phyloP scores from a whole-genome alignment of 1,139 yeast genomes.

The Candida pseudoviswanathii region DNA sequence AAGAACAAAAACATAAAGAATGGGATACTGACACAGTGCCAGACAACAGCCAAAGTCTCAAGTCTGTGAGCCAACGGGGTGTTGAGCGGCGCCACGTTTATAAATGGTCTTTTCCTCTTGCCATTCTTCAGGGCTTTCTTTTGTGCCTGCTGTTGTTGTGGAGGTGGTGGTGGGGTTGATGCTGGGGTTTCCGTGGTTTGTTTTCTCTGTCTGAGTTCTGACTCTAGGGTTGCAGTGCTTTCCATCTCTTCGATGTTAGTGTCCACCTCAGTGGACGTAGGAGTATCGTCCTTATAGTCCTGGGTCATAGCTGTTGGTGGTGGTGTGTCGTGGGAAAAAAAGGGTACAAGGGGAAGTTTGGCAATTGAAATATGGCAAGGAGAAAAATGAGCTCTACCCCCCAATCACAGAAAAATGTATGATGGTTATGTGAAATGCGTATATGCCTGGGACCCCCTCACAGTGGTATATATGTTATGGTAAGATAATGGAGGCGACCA shows the following conservation, averaged over 20 bases:
- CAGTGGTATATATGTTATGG: too few relatives aligned
- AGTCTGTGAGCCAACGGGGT: conserved; percentile 62
- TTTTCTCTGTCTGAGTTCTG: conserved; percentile 4
- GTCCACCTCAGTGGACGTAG: neutral
- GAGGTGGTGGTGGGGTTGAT: neutral
- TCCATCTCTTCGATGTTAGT: neutral
- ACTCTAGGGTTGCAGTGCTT: neutral
- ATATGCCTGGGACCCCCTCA: too few relatives aligned
- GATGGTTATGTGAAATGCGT: too few relatives aligned
- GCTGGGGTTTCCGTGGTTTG: neutral
- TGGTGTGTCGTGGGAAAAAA: neutral
- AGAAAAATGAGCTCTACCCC: too few relatives aligned
- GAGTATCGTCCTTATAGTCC: neutral
- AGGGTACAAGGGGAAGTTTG: neutral
- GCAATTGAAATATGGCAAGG: neutral
- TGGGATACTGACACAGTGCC: conserved; percentile 80
- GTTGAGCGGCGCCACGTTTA: conserved; percentile 52
- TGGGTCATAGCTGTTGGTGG: neutral
- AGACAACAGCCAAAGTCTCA: conserved; percentile 70
- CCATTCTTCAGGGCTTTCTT: neutral
- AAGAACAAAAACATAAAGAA: conserved; percentile 53
- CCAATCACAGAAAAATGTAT: too few relatives aligned
- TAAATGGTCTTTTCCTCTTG: conserved; percentile 14
- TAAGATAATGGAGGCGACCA: too few relatives aligned
- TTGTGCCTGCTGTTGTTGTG: neutral